Evolutionary conservation across 495 filamentous ascomycete genomes (phyloP).

Genomic region (Trichoderma parareesei): DNA sequence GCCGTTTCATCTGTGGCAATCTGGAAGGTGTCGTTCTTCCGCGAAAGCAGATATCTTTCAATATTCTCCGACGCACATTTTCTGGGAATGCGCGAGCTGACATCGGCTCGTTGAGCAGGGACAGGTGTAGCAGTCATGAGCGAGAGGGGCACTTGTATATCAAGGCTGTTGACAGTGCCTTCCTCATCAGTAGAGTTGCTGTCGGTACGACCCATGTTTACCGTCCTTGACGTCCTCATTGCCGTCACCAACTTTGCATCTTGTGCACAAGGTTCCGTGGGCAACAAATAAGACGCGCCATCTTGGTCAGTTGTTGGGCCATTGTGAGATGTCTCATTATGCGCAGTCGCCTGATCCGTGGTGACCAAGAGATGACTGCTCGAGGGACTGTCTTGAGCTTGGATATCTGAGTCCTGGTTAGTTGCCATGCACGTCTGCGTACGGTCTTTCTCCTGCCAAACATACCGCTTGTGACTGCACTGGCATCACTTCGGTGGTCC

Average conservation of each 20-base stretch:
- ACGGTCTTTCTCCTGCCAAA: neutral
- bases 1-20: slow-evolving; percentile 11
- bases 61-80: neutral
- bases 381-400: neutral
- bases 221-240: neutral
- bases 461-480: neutral
- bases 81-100: neutral
- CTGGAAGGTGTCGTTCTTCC: neutral
- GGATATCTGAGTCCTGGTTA: neutral
- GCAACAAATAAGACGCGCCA: neutral
- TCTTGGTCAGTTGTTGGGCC: neutral
- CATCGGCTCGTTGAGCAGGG: neutral
- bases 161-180: neutral
- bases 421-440: neutral
- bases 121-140: neutral
- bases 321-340: neutral
- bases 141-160: neutral
- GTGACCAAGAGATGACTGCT: neutral
- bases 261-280: neutral
- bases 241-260: neutral
- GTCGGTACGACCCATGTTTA: slow-evolving; percentile 3
- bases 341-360: neutral
- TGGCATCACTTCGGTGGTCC: neutral
- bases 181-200: slow-evolving; percentile 11
- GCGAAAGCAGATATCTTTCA: neutral